phyloP scores from a whole-genome alignment of 192 early-diverging fungal species.

The Coemansia nantahalensis region DNA sequence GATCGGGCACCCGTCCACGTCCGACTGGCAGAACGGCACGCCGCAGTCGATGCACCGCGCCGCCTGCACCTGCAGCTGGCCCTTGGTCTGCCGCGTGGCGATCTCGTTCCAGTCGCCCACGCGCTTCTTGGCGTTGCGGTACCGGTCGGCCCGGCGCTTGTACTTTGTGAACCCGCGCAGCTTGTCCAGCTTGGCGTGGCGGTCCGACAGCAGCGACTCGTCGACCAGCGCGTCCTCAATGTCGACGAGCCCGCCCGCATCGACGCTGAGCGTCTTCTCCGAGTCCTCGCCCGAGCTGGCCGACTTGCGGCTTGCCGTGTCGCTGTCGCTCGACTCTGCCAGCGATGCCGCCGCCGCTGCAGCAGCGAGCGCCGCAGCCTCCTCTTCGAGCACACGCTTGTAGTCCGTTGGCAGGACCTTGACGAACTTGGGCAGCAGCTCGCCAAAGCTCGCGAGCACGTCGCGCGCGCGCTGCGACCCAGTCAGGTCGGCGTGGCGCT shows the following conservation, averaged over 20 bases:
- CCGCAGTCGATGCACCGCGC: slow-evolving; percentile 99
- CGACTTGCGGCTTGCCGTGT: neutral
- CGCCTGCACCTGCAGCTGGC: slow-evolving; percentile 86
- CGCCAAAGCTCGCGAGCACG: slow-evolving; percentile 67
- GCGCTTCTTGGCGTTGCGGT: slow-evolving; percentile 82
- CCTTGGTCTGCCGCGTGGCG: slow-evolving; percentile 77
- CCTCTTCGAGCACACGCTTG: slow-evolving; percentile 70
- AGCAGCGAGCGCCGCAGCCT: slow-evolving; percentile 42
- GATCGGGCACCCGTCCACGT: slow-evolving; percentile 92
- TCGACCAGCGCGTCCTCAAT: slow-evolving; percentile 88
- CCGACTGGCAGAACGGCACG: slow-evolving; percentile 97
- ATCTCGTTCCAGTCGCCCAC: slow-evolving; percentile 94
- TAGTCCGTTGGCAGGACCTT: slow-evolving; percentile 96
- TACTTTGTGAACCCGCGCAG: slow-evolving; percentile 95
- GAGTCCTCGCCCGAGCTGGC: slow-evolving; percentile 11
- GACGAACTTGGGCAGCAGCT: slow-evolving; percentile 76
- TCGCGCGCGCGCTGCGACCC: slow-evolving; percentile 74
- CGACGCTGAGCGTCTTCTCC: slow-evolving; percentile 38
- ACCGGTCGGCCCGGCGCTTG: slow-evolving; percentile 79
- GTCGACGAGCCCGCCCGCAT: slow-evolving; percentile 62
- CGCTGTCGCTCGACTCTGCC: too few relatives aligned
- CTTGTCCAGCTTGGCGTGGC: slow-evolving; percentile 82
- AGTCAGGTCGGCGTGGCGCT: slow-evolving; percentile 79
- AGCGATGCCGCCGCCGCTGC: neutral
- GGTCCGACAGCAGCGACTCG: slow-evolving; percentile 67